A percentile compares a stretch with the other conserved stretches of the same genome.
Conservation (phyloP, 2,329 filamentous ascomycete species). For the Fonsecaea nubica region DNA sequence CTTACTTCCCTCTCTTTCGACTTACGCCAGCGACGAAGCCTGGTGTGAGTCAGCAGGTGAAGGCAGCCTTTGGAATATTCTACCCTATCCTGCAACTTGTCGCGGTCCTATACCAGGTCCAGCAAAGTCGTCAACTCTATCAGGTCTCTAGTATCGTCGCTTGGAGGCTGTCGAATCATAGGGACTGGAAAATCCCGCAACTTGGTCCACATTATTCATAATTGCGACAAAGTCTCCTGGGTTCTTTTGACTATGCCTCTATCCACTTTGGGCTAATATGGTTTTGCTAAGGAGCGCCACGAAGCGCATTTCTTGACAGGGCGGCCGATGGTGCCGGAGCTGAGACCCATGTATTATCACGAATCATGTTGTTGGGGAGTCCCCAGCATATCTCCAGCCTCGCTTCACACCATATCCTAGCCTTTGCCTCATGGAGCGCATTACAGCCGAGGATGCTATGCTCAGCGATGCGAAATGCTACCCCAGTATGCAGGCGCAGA, state of each 20-base stretch:
- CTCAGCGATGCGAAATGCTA: conserved; percentile 2
- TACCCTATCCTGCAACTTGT: neutral
- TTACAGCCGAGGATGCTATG: neutral
- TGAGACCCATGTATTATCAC: neutral
- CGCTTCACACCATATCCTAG: neutral
- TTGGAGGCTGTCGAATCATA: neutral
- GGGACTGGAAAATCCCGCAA: neutral
- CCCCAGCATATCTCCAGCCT: conserved; percentile 1
- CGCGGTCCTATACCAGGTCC: neutral
- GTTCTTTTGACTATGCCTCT: neutral
- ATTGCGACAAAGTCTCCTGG: neutral
- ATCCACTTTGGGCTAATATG: neutral
- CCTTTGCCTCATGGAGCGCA: conserved; percentile 1
- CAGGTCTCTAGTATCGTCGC: neutral
- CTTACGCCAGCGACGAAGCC: neutral
- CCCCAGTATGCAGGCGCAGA: conserved; percentile 1
- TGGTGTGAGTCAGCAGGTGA: conserved; percentile 13
- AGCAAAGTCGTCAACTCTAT: conserved; percentile 5
- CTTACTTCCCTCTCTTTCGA: neutral
- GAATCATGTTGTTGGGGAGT: neutral
- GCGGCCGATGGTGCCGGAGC: neutral
- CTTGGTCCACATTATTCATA: neutral
- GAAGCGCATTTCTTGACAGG: neutral
- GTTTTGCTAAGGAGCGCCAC: neutral
- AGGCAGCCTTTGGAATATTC: neutral